Base-by-base conservation (phyloP, 805 yeast genomes). In the Hanseniaspora meyeri region DNA sequence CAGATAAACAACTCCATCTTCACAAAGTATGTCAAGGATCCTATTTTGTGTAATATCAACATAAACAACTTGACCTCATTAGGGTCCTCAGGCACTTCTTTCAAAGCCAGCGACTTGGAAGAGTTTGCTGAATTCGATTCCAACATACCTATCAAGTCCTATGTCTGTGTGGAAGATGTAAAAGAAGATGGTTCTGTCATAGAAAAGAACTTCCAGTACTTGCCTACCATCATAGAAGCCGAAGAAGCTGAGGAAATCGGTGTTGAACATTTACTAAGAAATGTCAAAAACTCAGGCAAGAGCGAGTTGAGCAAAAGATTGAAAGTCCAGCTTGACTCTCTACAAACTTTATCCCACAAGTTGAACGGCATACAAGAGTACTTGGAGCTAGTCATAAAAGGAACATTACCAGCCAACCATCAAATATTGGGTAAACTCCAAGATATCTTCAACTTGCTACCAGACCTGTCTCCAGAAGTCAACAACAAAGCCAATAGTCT, bases 231-330 rank as follows among this genome's bases (percentile, higher is more conserved):
- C 32, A 88, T 95, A 61, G 91, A 87, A 67, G 99, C 99, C 3
- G 98, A 93, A 67, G 99, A 93, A 68, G 98, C 98, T 10, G 99
- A 93, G 71, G 99, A 93, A 71, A 93, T 93, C 62, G 99, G 98
- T 60, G 99, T 93, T 14, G 99, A 93, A 70, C 99, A 93, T 68
- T 72, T 93, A 59, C 72, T 93, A 59, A 82, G 97, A 66, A 98
- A 93, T 66, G 88, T 89, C 27, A 81, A 97, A 65, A 97, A 91
- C 67, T 96, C 90, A 64, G 96, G 97, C 10, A 95, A 96, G 14
- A 98, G 98, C 10, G 84, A 84, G 49, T 77, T 93, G 59, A 83
- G 97, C 2, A 80, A 90, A 53, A 81, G 84, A 66, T 81, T 93
- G 55, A 89, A 97, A 16, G 85, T 86, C 66, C 96, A 89, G 66